Percentiles rank a stretch among this genome's conserved stretches.
These are phyloP conservation scores for Tricholoma hemisulphureum DNA, from an alignment of 768 basidiomycete genomes.

Conservation along the genomic window DNA sequence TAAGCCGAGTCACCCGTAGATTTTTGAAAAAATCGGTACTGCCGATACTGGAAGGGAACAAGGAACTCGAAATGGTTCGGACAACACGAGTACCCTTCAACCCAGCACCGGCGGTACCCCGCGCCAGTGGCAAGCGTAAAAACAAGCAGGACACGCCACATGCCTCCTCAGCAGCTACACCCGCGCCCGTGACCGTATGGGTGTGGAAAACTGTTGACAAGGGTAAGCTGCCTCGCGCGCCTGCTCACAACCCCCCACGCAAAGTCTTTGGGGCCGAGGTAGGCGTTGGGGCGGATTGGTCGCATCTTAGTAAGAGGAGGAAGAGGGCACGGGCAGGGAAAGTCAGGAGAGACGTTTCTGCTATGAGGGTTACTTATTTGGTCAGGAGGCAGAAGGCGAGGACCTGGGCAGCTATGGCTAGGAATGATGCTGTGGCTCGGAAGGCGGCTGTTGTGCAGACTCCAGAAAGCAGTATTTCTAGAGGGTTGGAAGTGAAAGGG, in stretches of 20 bases:
- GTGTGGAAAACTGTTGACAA: slow-evolving; percentile 34
- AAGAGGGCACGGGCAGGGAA: slow-evolving; percentile 45
- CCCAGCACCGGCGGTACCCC: slow-evolving; percentile 12
- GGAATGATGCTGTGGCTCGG: not conserved
- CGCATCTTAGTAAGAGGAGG: slow-evolving; percentile 57
- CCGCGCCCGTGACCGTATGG: slow-evolving; percentile 36
- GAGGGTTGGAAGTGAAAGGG: not conserved
- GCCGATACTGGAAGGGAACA: slow-evolving; percentile 40
- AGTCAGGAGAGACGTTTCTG: slow-evolving; percentile 41
- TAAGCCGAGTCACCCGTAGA: slow-evolving; percentile 30
- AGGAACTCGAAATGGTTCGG: slow-evolving; percentile 43
- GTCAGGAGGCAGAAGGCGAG: slow-evolving; percentile 12
- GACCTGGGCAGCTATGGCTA: not conserved
- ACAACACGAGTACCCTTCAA: slow-evolving; percentile 28
- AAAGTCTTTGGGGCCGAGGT: slow-evolving; percentile 37
- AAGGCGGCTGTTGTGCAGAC: not conserved
- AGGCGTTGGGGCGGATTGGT: slow-evolving; percentile 49
- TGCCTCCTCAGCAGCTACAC: slow-evolving; percentile 5
- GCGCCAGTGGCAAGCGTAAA: slow-evolving; percentile 10
- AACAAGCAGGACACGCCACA: slow-evolving; percentile 19
- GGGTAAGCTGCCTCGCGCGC: slow-evolving; percentile 1
- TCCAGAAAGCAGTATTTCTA: not conserved
- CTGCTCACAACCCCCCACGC: not conserved
- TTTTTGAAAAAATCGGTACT: slow-evolving; percentile 57
- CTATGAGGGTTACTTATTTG: slow-evolving; percentile 32